These are phyloP conservation scores for Hanseniaspora clermontiae DNA, from an alignment of 805 yeast species.

Conservation along the genomic window DNA sequence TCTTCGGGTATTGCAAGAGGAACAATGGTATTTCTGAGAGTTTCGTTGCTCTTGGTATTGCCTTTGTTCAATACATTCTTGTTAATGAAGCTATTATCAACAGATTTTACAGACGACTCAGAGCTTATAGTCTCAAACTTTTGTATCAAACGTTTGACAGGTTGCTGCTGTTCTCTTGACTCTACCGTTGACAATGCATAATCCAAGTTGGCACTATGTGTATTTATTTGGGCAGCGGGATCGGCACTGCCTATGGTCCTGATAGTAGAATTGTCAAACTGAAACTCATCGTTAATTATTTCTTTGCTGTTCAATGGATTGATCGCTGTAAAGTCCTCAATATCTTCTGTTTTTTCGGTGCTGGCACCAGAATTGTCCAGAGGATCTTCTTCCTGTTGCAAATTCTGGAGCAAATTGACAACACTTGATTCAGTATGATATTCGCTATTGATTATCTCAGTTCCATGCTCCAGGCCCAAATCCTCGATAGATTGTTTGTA, in stretches of 20 bases:
- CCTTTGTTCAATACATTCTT: constrained; percentile 6
- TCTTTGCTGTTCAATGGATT: background rate
- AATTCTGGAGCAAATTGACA: background rate
- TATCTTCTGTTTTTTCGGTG: background rate
- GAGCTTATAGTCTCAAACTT: constrained; percentile 4
- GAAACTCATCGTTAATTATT: background rate
- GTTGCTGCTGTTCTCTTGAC: background rate
- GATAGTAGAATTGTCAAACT: background rate
- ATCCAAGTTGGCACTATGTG: background rate
- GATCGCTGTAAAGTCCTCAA: background rate
- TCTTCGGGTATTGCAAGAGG: background rate
- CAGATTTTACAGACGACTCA: background rate
- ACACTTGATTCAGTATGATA: background rate
- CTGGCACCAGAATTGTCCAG: background rate
- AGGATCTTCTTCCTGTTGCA: background rate
- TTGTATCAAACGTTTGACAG: constrained; percentile 1
- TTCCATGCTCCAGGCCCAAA: background rate
- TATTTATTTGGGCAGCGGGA: background rate
- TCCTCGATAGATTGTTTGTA: background rate
- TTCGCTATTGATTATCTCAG: background rate
- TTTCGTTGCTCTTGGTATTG: background rate
- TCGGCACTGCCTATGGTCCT: background rate
- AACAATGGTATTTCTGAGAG: background rate
- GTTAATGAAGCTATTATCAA: constrained; percentile 1
- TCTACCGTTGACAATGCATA: background rate